phyloP scores from a whole-genome alignment of 306 rosid species.

The Sphenostylis stenocarpa region DNA sequence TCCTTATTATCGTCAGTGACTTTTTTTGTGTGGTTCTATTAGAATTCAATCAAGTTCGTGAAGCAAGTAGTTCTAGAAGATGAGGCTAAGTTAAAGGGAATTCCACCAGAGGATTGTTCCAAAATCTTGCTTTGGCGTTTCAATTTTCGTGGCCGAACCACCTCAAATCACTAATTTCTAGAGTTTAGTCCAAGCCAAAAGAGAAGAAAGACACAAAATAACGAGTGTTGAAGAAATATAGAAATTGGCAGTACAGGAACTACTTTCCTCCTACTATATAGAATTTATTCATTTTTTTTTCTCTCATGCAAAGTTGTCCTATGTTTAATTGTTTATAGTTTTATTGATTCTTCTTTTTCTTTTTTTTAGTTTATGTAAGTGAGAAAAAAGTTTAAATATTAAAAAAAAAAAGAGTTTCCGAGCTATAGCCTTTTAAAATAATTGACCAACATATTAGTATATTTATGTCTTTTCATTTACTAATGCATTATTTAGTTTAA shows the following conservation, averaged over 20 bases:
- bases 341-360: slow-evolving; percentile 20
- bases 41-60: slow-evolving; percentile 90
- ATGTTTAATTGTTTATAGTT: slow-evolving; percentile 14
- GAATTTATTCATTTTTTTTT: slow-evolving; percentile 30
- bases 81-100: slow-evolving; percentile 76
- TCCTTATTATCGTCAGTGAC: neutral
- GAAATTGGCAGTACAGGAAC: slow-evolving; percentile 5
- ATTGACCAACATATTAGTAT: too few relatives aligned
- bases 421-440: too few relatives aligned
- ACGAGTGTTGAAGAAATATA: slow-evolving; percentile 19
- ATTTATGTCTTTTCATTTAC: too few relatives aligned
- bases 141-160: slow-evolving; percentile 36
- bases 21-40: neutral
- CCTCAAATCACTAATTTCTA: slow-evolving; percentile 39
- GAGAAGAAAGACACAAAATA: neutral
- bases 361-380: slow-evolving; percentile 26
- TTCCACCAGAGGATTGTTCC: slow-evolving; percentile 85
- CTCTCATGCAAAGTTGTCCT: neutral
- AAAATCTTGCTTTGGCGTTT: slow-evolving; percentile 82
- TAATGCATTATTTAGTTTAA: too few relatives aligned
- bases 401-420: too few relatives aligned
- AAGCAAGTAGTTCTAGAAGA: slow-evolving; percentile 97
- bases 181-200: slow-evolving; percentile 17
- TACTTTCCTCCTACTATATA: neutral
- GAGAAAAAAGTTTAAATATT: neutral